Evolutionary conservation across 768 basidiomycete genomes (phyloP).

Genomic region (Suillus subluteus): DNA sequence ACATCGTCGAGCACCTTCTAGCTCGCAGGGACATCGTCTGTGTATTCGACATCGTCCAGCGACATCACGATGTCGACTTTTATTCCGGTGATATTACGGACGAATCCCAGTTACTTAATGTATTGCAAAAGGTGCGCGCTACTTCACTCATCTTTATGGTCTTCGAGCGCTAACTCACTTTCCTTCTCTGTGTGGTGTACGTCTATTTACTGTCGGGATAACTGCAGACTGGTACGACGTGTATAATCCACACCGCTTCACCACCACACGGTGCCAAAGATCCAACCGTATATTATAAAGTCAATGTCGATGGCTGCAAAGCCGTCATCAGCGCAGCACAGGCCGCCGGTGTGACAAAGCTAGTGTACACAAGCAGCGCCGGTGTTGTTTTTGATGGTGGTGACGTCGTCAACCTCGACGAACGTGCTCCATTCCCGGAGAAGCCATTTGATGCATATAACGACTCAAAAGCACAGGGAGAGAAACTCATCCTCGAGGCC

Average conservation of each 20-base stretch:
- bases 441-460: constrained; percentile 90
- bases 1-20: constrained; percentile 85
- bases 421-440: constrained; percentile 76
- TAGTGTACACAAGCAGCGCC: constrained; percentile 94
- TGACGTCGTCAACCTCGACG: constrained; percentile 85
- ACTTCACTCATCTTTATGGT: not conserved
- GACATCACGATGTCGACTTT: constrained; percentile 85
- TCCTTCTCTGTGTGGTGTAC: not conserved
- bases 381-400: constrained; percentile 87
- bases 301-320: constrained; percentile 92
- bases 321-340: constrained; percentile 84
- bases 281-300: constrained; percentile 80
- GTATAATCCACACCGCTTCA: constrained; percentile 96
- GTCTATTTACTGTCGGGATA: not conserved
- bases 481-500: constrained; percentile 79
- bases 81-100: constrained; percentile 90
- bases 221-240: constrained; percentile 77
- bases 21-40: constrained; percentile 81
- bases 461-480: constrained; percentile 90
- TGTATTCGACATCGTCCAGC: constrained; percentile 91
- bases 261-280: constrained; percentile 71
- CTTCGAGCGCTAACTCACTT: not conserved
- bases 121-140: constrained; percentile 67
- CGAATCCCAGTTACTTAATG: constrained; percentile 68
- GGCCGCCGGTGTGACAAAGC: constrained; percentile 71